Conservation (phyloP, 768 basidiomycete genomes). For the Leucocoprinus leucothites region DNA sequence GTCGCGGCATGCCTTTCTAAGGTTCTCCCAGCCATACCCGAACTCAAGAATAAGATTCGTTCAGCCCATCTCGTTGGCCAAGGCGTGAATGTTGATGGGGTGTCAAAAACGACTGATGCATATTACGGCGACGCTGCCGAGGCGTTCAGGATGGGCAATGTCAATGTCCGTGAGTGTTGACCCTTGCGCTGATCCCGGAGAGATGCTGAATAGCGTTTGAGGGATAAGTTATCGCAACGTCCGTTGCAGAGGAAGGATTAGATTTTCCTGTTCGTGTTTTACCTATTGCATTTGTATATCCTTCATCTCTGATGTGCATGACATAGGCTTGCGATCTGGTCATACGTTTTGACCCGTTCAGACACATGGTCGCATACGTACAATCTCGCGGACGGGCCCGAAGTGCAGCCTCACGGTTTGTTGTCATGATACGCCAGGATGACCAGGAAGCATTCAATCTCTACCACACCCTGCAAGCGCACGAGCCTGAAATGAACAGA, state of each 20-base stretch:
- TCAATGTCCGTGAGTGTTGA: slow-evolving; percentile 61
- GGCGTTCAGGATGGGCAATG: slow-evolving; percentile 58
- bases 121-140: slow-evolving; percentile 59
- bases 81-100: slow-evolving; percentile 43
- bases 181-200: not conserved
- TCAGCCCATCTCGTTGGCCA: slow-evolving; percentile 73
- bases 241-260: slow-evolving; percentile 89
- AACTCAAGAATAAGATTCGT: slow-evolving; percentile 52
- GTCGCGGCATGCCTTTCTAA: slow-evolving; percentile 67
- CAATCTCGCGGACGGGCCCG: slow-evolving; percentile 88
- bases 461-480: slow-evolving; percentile 55
- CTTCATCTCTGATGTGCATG: slow-evolving; percentile 6
- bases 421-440: slow-evolving; percentile 75
- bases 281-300: not conserved
- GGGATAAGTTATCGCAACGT: slow-evolving; percentile 68
- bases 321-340: slow-evolving; percentile 79
- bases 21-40: slow-evolving; percentile 58
- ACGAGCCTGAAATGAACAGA: slow-evolving; percentile 62
- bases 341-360: slow-evolving; percentile 78
- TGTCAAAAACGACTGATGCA: slow-evolving; percentile 35
- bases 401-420: slow-evolving; percentile 69
- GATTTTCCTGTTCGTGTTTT: slow-evolving; percentile 68
- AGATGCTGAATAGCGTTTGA: slow-evolving; percentile 7
- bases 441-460: slow-evolving; percentile 50
- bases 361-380: slow-evolving; percentile 84